These are phyloP conservation scores for Lentinus tigrinus DNA, from an alignment of 768 basidiomycete genomes.

Conservation along the genomic window DNA sequence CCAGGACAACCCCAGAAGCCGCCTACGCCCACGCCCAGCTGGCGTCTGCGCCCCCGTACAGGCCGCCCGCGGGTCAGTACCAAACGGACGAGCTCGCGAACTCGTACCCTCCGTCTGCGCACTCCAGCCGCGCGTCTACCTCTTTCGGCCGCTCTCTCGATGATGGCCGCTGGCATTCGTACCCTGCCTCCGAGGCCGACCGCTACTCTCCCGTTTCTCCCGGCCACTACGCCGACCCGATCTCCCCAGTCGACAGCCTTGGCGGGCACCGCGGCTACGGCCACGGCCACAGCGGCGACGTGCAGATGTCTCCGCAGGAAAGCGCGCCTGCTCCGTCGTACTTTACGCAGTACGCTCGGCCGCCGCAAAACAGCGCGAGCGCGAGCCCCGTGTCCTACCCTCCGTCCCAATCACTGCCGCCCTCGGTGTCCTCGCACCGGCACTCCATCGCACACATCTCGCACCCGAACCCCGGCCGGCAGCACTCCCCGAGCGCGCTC, in stretches of 20 bases:
- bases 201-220: slow-evolving; percentile 12
- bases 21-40: slow-evolving; percentile 11
- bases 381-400: not conserved
- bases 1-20: slow-evolving; percentile 20
- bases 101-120: slow-evolving; percentile 15
- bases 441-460: slow-evolving; percentile 22
- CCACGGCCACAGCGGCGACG: not conserved
- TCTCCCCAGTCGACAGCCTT: slow-evolving; percentile 11
- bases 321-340: not conserved
- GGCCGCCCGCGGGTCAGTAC: not conserved
- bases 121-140: slow-evolving; percentile 10
- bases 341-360: not conserved
- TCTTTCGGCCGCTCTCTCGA: slow-evolving; percentile 3
- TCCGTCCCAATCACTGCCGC: not conserved
- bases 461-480: slow-evolving; percentile 13
- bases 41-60: not conserved
- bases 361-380: slow-evolving; percentile 1
- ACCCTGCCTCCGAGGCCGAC: slow-evolving; percentile 2
- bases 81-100: slow-evolving; percentile 13
- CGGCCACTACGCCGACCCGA: slow-evolving; percentile 5
- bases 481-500: not conserved
- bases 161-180: slow-evolving; percentile 8
- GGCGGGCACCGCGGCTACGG: not conserved
- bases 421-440: slow-evolving; percentile 5
- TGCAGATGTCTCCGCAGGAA: slow-evolving; percentile 1